Conservation (phyloP, 2,329 filamentous ascomycete species). For the Aspergillus sp. region DNA sequence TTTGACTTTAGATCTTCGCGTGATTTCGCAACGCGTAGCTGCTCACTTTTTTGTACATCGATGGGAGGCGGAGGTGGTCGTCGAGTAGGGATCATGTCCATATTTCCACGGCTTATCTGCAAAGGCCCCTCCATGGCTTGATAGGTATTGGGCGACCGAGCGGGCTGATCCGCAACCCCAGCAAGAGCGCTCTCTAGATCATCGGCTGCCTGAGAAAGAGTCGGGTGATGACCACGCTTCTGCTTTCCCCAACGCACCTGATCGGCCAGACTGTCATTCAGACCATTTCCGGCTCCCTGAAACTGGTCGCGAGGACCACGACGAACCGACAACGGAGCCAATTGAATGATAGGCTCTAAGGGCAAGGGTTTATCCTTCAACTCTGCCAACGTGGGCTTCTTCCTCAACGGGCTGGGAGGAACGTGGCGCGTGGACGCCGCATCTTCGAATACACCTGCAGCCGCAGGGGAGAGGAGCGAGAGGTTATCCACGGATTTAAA, state of each 20-base stretch:
- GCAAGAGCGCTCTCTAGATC: conserved; percentile 37
- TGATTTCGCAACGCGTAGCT: conserved; percentile 7
- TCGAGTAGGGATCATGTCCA: conserved; percentile 34
- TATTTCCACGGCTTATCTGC: conserved; percentile 35
- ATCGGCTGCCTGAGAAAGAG: conserved; percentile 34
- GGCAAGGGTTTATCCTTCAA: conserved; percentile 43
- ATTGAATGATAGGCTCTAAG: conserved; percentile 32
- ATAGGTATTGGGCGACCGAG: conserved; percentile 7
- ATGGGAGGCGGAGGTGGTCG: conserved; percentile 30
- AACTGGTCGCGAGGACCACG: conserved; percentile 9
- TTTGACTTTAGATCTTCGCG: conserved; percentile 15
- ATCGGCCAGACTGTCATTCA: neutral
- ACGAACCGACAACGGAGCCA: conserved; percentile 29
- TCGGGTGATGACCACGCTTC: conserved; percentile 16
- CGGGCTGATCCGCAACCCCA: conserved; percentile 11
- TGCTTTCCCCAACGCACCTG: conserved; percentile 8
- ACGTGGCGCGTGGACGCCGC: conserved; percentile 12
- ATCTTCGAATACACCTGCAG: conserved; percentile 37
- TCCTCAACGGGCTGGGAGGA: conserved; percentile 16
- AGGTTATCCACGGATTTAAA: conserved; percentile 24
- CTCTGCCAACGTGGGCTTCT: conserved; percentile 24
- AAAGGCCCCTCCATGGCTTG: conserved; percentile 27
- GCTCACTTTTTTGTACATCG: conserved; percentile 16
- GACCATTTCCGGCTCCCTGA: conserved; percentile 6
- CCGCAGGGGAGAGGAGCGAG: conserved; percentile 25